Evolutionary conservation across 73 alveolate genomes (phyloP).

Genomic region (Stentor coeruleus): DNA sequence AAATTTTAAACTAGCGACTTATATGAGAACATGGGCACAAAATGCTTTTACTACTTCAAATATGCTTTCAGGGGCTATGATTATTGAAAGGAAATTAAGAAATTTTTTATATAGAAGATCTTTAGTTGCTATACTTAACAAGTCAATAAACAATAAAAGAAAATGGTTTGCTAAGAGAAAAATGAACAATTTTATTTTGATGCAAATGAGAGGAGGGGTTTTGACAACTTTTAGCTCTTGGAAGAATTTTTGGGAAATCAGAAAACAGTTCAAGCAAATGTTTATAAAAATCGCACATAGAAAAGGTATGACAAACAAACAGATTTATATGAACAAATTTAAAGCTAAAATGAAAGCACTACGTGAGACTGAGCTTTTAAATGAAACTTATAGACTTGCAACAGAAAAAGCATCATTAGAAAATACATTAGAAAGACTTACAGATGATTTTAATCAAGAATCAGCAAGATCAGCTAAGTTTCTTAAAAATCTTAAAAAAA

Average conservation of each 20-base stretch:
- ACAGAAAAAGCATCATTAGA: not conserved
- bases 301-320: no score
- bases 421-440: not conserved
- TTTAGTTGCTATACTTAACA: not conserved
- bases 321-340: not conserved
- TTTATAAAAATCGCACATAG: not conserved
- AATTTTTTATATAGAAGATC: not conserved
- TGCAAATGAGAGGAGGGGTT: not conserved
- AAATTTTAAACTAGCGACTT: not conserved
- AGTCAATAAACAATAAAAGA: not conserved
- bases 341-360: no score
- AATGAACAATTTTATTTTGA: not conserved
- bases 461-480: not conserved
- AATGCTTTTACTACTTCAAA: slow-evolving; percentile 2
- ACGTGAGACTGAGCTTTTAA: not conserved
- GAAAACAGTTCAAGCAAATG: no score
- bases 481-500: no score
- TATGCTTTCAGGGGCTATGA: not conserved
- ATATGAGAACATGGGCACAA: not conserved
- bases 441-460: not conserved
- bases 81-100: slow-evolving; percentile 8
- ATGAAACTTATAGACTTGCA: not conserved
- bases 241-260: not conserved
- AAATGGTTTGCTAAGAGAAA: not conserved
- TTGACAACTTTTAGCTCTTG: not conserved